These are phyloP conservation scores for Takashimella tepidaria DNA, from an alignment of 1,284 basidiomycete species.

Conservation along the genomic window DNA sequence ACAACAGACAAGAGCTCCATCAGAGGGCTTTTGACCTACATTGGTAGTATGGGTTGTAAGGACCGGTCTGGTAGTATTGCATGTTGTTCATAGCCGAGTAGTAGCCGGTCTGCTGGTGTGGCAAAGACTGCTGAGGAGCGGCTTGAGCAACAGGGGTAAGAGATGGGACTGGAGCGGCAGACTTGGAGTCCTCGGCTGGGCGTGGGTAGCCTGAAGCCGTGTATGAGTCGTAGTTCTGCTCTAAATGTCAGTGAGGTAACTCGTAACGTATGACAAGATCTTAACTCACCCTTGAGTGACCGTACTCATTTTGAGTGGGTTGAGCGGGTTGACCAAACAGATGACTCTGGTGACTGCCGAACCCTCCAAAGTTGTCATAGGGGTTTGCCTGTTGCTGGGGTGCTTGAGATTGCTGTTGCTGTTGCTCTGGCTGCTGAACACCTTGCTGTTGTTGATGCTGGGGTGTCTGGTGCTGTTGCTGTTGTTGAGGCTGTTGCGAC, in stretches of 20 bases:
- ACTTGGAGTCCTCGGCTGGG: slow-evolving; percentile 41
- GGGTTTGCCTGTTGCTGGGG: slow-evolving; percentile 23
- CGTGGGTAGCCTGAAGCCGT: slow-evolving; percentile 43
- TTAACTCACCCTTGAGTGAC: slow-evolving; percentile 8
- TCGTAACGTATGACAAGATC: too few relatives aligned
- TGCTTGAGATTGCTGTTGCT: slow-evolving; percentile 24
- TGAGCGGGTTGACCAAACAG: slow-evolving; percentile 13
- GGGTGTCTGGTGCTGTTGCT: slow-evolving; percentile 10
- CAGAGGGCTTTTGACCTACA: slow-evolving; percentile 32
- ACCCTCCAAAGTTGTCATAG: slow-evolving; percentile 20
- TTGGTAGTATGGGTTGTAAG: slow-evolving; percentile 50
- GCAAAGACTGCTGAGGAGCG: slow-evolving; percentile 32
- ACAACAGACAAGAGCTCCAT: not conserved
- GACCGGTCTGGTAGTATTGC: slow-evolving; percentile 46
- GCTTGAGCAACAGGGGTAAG: slow-evolving; percentile 37
- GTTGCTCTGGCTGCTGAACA: slow-evolving; percentile 24
- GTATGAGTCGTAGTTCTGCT: slow-evolving; percentile 47
- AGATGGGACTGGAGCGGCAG: slow-evolving; percentile 27
- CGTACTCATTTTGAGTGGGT: slow-evolving; percentile 17
- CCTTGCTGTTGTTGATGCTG: slow-evolving; percentile 20
- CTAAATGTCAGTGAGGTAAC: not conserved
- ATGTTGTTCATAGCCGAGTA: slow-evolving; percentile 44
- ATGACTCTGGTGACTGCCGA: slow-evolving; percentile 16
- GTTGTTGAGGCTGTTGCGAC: slow-evolving; percentile 15
- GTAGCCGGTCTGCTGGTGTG: slow-evolving; percentile 44